These are phyloP conservation scores for Leucoagaricus sp. DNA, from an alignment of 1,284 basidiomycete species.

Conservation along the genomic window DNA sequence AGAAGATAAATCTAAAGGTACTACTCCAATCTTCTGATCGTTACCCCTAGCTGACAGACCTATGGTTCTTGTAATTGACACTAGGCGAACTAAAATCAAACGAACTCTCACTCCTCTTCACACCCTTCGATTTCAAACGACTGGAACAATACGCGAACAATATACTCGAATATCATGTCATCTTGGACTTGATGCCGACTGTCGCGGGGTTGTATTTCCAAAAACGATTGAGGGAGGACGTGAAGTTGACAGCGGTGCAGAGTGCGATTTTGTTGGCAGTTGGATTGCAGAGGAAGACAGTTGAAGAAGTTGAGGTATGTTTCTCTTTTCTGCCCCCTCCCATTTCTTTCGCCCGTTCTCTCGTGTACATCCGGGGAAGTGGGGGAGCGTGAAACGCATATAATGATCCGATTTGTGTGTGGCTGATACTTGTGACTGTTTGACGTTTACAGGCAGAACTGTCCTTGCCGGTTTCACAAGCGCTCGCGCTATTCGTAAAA, in stretches of 20 bases:
- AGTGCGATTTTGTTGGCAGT: constrained; percentile 87
- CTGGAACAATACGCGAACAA: constrained; percentile 96
- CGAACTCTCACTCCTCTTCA: constrained; percentile 77
- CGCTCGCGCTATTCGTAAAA: constrained; percentile 91
- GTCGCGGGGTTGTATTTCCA: constrained; percentile 87
- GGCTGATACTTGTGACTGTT: background rate
- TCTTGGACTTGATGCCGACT: constrained; percentile 88
- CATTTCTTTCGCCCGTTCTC: background rate
- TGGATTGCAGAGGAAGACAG: constrained; percentile 88
- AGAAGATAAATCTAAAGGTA: constrained; percentile 46
- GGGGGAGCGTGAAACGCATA: too few species aligned
- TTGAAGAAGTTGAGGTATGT: constrained; percentile 86
- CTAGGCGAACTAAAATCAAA: constrained; percentile 54
- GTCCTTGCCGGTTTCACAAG: constrained; percentile 83
- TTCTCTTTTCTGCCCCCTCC: background rate
- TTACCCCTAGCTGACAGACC: background rate
- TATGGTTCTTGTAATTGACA: background rate
- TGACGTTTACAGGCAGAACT: constrained; percentile 62
- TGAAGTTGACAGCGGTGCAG: constrained; percentile 82
- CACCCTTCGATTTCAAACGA: constrained; percentile 96
- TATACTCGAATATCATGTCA: constrained; percentile 95
- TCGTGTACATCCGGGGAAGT: too few species aligned
- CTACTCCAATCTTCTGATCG: background rate
- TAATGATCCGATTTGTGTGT: background rate
- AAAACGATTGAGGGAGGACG: constrained; percentile 50